phyloP scores from a whole-genome alignment of 768 basidiomycete genomes.

The Rhizopogon rudus region DNA sequence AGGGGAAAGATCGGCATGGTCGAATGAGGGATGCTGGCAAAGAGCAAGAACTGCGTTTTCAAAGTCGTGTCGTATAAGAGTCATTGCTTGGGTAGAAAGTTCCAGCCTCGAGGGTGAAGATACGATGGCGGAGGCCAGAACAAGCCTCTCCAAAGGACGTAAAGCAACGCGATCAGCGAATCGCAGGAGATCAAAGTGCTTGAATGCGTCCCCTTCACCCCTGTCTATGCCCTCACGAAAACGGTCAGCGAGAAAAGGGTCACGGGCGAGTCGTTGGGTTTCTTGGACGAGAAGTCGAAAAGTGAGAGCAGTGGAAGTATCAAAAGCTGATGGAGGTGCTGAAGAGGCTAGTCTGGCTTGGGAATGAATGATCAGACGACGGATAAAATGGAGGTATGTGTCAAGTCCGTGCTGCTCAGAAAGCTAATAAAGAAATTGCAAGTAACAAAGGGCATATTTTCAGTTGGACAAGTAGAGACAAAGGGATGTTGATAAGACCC shows the following conservation, averaged over 20 bases:
- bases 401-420: conserved; percentile 96
- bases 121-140: conserved; percentile 71
- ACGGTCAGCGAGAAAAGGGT: conserved; percentile 85
- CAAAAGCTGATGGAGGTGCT: conserved; percentile 59
- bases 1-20: conserved; percentile 73
- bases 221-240: conserved; percentile 89
- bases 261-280: conserved; percentile 82
- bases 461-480: conserved; percentile 3
- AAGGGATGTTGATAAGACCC: conserved; percentile 30
- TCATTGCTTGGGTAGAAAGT: conserved; percentile 52
- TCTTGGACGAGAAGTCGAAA: conserved; percentile 86
- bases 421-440: conserved; percentile 48
- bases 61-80: conserved; percentile 71
- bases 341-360: conserved; percentile 62
- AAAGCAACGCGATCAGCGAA: conserved; percentile 81
- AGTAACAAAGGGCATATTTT: conserved; percentile 8
- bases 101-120: conserved; percentile 58
- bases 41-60: conserved; percentile 73
- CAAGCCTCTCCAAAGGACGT: conserved; percentile 72
- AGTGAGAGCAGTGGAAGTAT: conserved; percentile 72
- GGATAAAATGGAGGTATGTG: conserved; percentile 96
- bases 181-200: conserved; percentile 77
- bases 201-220: conserved; percentile 79
- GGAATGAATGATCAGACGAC: conserved; percentile 88
- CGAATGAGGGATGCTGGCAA: conserved; percentile 77